phyloP scores from a whole-genome alignment of 2,329 filamentous ascomycete genomes.

The Penicillium corylophilum region DNA sequence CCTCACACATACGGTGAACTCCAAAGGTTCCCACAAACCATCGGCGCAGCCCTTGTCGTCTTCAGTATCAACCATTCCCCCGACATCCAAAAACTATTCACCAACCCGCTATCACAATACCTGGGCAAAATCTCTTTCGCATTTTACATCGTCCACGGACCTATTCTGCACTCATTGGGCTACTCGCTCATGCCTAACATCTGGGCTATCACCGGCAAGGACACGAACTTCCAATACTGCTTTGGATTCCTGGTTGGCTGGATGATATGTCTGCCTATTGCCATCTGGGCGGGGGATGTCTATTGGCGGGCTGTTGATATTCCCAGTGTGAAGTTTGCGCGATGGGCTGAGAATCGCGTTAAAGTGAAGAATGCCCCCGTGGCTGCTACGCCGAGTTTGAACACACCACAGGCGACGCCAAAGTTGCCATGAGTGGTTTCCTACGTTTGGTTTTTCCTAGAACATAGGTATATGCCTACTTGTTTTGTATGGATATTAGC shows the following conservation, averaged over 20 bases:
- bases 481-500: neutral
- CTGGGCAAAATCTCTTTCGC: conserved; percentile 50
- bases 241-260: conserved; percentile 42
- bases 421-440: neutral
- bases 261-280: conserved; percentile 38
- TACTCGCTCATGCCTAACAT: conserved; percentile 46
- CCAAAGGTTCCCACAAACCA: conserved; percentile 46
- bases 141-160: conserved; percentile 50
- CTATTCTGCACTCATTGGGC: conserved; percentile 44
- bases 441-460: neutral
- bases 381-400: conserved; percentile 5
- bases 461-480: neutral
- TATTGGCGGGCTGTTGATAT: conserved; percentile 60
- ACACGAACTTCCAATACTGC: conserved; percentile 40
- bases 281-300: conserved; percentile 58
- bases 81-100: conserved; percentile 44
- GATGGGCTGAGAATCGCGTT: conserved; percentile 47
- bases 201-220: conserved; percentile 41
- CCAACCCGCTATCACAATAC: conserved; percentile 44
- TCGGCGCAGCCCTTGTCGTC: conserved; percentile 45
- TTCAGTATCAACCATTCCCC: conserved; percentile 43
- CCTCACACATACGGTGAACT: conserved; percentile 43
- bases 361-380: conserved; percentile 20
- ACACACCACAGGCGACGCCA: neutral
- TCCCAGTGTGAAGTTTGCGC: conserved; percentile 51